Percentiles rank a stretch among this genome's conserved stretches.
Conservation (phyloP, 108 stramenopile species). For the Nitzschia putrida region DNA sequence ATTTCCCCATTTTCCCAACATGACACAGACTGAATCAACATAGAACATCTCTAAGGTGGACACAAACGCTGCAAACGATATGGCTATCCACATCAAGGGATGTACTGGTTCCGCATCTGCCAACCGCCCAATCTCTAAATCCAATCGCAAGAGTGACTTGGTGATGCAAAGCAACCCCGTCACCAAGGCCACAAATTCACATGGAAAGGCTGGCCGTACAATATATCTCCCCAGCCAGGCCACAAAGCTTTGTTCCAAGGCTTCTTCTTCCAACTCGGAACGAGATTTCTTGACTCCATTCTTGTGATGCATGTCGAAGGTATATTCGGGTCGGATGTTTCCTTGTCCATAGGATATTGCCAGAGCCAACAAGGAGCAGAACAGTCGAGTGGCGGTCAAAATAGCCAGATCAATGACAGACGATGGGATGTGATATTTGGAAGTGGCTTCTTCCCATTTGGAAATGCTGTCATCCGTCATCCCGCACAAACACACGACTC, state of each 20-base stretch:
- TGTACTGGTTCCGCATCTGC: conserved; percentile 40
- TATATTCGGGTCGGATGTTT: conserved; percentile 27
- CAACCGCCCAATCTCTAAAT: conserved; percentile 47
- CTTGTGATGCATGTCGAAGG: conserved; percentile 43
- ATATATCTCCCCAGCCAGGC: conserved; percentile 41
- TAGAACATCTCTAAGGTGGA: conserved; percentile 32
- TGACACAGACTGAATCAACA: conserved; percentile 27
- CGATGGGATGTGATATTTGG: background rate
- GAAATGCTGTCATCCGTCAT: no score
- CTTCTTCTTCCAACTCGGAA: conserved; percentile 63
- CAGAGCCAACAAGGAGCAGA: conserved; percentile 19
- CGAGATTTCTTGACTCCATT: conserved; percentile 56
- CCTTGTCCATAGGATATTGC: conserved; percentile 16
- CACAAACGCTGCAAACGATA: conserved; percentile 36
- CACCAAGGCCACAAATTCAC: conserved; percentile 33
- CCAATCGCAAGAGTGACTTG: conserved; percentile 54
- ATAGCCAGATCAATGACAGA: conserved; percentile 43
- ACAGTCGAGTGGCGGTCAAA: conserved; percentile 26
- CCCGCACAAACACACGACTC: no score
- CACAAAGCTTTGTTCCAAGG: conserved; percentile 49
- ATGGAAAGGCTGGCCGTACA: conserved; percentile 36
- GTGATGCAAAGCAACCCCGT: conserved; percentile 38
- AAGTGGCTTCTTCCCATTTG: background rate
- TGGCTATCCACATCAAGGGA: conserved; percentile 50
- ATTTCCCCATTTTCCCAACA: conserved; percentile 33